phyloP scores from a whole-genome alignment of 2,329 filamentous ascomycete species.

The Fusarium dlaminii region DNA sequence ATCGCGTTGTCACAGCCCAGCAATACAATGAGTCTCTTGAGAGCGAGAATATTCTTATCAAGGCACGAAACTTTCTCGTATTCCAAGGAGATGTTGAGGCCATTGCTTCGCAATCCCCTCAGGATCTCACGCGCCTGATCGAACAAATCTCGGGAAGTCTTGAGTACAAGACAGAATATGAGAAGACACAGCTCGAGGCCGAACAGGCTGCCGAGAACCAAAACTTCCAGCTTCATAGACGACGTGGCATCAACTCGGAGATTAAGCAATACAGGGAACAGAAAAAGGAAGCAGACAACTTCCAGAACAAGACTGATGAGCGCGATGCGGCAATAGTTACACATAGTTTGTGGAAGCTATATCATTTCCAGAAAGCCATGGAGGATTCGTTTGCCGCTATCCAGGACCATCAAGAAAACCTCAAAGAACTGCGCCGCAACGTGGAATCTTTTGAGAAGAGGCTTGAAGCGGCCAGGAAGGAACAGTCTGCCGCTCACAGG shows the following conservation, averaged over 20 bases:
- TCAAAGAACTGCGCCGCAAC: slow-evolving; percentile 90
- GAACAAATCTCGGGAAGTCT: slow-evolving; percentile 98
- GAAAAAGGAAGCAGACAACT: slow-evolving; percentile 94
- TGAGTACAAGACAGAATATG: slow-evolving; percentile 94
- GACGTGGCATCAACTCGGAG: slow-evolving; percentile 94
- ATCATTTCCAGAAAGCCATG: slow-evolving; percentile 92
- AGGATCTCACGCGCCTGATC: slow-evolving; percentile 90
- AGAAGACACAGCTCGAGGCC: slow-evolving; percentile 84
- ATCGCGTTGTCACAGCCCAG: slow-evolving; percentile 84
- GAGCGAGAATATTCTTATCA: slow-evolving; percentile 95
- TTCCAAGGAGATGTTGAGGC: slow-evolving; percentile 98
- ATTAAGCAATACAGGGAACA: slow-evolving; percentile 98
- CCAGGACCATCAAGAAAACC: slow-evolving; percentile 90
- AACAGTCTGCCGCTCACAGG: slow-evolving; percentile 80
- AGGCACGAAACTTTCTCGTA: slow-evolving; percentile 96
- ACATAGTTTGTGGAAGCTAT: slow-evolving; percentile 96
- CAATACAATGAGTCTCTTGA: slow-evolving; percentile 95
- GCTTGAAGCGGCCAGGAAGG: slow-evolving; percentile 82
- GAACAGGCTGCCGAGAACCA: slow-evolving; percentile 91
- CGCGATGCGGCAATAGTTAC: slow-evolving; percentile 91
- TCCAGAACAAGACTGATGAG: slow-evolving; percentile 89
- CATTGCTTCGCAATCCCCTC: slow-evolving; percentile 93
- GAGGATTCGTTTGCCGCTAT: slow-evolving; percentile 92
- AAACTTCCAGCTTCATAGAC: slow-evolving; percentile 85
- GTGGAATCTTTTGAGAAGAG: slow-evolving; percentile 84